phyloP scores from a whole-genome alignment of 768 basidiomycete species.

The Rossbeevera mucosa region DNA sequence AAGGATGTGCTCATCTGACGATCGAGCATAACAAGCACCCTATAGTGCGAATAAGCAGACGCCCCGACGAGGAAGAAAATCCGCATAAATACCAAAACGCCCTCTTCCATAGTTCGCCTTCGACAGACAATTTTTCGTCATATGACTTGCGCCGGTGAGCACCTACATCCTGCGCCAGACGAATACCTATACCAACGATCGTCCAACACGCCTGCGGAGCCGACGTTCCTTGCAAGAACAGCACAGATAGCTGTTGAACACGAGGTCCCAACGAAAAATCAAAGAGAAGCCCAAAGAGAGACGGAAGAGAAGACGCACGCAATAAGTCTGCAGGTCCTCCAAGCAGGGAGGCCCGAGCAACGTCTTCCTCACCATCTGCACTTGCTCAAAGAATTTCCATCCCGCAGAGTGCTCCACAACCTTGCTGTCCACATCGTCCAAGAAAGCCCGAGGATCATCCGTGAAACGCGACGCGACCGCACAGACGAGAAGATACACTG shows the following conservation, averaged over 20 bases:
- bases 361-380: constrained; percentile 55
- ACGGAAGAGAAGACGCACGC: constrained; percentile 35
- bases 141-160: constrained; percentile 42
- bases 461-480: constrained; percentile 57
- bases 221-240: constrained; percentile 53
- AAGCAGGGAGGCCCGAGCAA: constrained; percentile 54
- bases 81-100: constrained; percentile 38
- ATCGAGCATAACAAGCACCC: constrained; percentile 31
- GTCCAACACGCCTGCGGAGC: constrained; percentile 67
- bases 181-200: constrained; percentile 55
- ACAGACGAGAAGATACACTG: constrained; percentile 64
- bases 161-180: constrained; percentile 57
- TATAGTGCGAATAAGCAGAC: constrained; percentile 3
- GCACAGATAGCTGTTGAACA: constrained; percentile 42
- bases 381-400: constrained; percentile 46
- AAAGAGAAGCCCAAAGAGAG: neutral
- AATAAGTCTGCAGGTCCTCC: constrained; percentile 68
- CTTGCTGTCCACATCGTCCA: constrained; percentile 31
- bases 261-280: neutral
- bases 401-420: constrained; percentile 43
- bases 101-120: constrained; percentile 60
- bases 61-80: neutral
- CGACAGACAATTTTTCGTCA: constrained; percentile 32
- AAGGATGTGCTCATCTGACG: constrained; percentile 41
- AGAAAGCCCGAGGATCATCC: constrained; percentile 52